Conservation (phyloP, 306 rosid genomes). For the Quercus parvula region DNA sequence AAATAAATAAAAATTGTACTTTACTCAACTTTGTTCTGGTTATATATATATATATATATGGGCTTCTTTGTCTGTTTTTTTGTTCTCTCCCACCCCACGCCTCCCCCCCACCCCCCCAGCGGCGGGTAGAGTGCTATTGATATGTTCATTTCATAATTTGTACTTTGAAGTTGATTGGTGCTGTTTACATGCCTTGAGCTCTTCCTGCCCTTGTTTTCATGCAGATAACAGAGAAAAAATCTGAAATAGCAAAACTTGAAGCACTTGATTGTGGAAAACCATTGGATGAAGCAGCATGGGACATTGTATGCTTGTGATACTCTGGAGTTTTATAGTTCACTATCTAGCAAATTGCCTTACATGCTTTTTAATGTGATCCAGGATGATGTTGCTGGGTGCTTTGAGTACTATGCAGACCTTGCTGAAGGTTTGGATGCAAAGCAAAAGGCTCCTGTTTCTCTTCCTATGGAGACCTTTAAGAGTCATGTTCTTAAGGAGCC, state of each 20-base stretch:
- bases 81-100: neutral
- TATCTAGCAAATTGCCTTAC: conserved; percentile 1
- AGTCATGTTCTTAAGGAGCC: conserved; percentile 80
- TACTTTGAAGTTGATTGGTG: neutral
- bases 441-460: conserved; percentile 71
- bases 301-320: conserved; percentile 44
- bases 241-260: conserved; percentile 64
- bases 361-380: conserved; percentile 23
- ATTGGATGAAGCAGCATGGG: conserved; percentile 93
- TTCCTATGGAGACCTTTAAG: conserved; percentile 86
- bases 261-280: conserved; percentile 86
- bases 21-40: neutral
- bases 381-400: conserved; percentile 99
- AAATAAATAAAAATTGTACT: neutral
- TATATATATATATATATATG: neutral
- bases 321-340: neutral
- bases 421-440: conserved; percentile 87
- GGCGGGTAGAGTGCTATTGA: neutral
- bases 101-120: too few species aligned
- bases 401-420: conserved; percentile 91
- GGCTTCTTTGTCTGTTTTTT: neutral
- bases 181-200: neutral
- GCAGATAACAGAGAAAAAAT: conserved; percentile 70
- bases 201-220: neutral
- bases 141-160: neutral